Base-by-base conservation (phyloP, 345 rosid species). In the Rubroshorea leprosula region DNA sequence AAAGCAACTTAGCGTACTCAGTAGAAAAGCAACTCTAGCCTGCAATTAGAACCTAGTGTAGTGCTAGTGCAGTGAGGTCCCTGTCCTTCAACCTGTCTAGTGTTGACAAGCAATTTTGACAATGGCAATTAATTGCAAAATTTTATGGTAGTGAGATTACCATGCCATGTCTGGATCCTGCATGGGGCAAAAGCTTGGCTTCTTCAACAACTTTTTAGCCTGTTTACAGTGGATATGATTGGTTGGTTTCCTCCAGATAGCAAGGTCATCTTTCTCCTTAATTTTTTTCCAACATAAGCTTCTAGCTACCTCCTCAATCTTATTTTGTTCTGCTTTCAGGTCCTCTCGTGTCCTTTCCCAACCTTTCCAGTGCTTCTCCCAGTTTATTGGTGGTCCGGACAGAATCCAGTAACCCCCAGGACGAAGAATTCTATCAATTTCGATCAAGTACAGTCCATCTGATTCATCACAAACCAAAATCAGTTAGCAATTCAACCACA, bases 341-440 rank as follows among this genome's bases (percentile, higher is more conserved):
- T 89, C 94, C 17, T 75, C 81, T 14, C 23, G 20, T 1, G 96
- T 77, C 49, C 97, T 72, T 16, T 74, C 62, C 99, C 99, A 93
- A 13, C 97, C 99, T 77, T 67, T 82, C 89, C 85, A 87, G 16
- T 86, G 85, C 0, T 16, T 61, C 64, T 89, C 72, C 97, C 99
- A 89, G 68, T 84, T 93, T 2, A 93, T 72, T 20, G 99, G 99
- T 2, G 96, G 99, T 51, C 99, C 97, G 0, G 99, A 93, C 16
- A 93, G 72, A 46, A 89, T 69, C 99, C 99, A 93, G 18, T 93
- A 87, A 43, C 94, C 96, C 1, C 97, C 99, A 2, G 99, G 96
- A 38, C 96, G 80, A 50, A 93, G 74, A 48, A 93, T 66, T 60
- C 99, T 62, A 49, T 93, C 99, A 1, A 93, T 83, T 65, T 93